Evolutionary conservation across 305 asterid genomes (phyloP).

Genomic region (Euphrasia arctica): DNA sequence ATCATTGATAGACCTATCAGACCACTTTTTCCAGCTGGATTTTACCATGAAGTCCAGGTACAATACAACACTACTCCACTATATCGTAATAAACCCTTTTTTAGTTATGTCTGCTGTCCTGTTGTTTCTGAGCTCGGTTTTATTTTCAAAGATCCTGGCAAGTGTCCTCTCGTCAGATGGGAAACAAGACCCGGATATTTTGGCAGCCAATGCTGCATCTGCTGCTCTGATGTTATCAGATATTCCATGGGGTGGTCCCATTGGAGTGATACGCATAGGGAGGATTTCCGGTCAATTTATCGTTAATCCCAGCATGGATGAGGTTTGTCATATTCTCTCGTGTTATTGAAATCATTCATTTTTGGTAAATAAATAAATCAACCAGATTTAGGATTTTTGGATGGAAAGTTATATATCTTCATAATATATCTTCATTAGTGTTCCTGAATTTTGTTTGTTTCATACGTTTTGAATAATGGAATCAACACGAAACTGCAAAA

Average conservation of each 20-base stretch:
- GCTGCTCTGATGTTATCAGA: slow-evolving; percentile 97
- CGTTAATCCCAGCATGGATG: slow-evolving; percentile 94
- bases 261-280: slow-evolving; percentile 91
- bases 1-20: slow-evolving; percentile 93
- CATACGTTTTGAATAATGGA: slow-evolving; percentile 5
- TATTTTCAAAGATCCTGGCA: slow-evolving; percentile 60
- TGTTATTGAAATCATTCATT: slow-evolving; percentile 10
- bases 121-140: slow-evolving; percentile 19
- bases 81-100: slow-evolving; percentile 1
- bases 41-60: slow-evolving; percentile 98
- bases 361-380: background rate
- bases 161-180: slow-evolving; percentile 97
- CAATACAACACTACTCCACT: slow-evolving; percentile 19
- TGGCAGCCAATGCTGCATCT: slow-evolving; percentile 97
- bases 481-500: background rate
- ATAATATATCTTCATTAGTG: background rate
- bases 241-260: slow-evolving; percentile 99
- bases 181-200: slow-evolving; percentile 89
- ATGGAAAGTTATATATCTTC: background rate
- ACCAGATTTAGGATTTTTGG: background rate
- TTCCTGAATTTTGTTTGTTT: slow-evolving; percentile 2
- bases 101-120: slow-evolving; percentile 20
- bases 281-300: slow-evolving; percentile 74
- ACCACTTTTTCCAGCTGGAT: slow-evolving; percentile 92
- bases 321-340: slow-evolving; percentile 44